A percentile compares a stretch with the other conserved stretches of the same genome.
These are phyloP conservation scores for Penicillium janthinellum DNA, from an alignment of 2,329 filamentous ascomycete species.

Conservation along the genomic window DNA sequence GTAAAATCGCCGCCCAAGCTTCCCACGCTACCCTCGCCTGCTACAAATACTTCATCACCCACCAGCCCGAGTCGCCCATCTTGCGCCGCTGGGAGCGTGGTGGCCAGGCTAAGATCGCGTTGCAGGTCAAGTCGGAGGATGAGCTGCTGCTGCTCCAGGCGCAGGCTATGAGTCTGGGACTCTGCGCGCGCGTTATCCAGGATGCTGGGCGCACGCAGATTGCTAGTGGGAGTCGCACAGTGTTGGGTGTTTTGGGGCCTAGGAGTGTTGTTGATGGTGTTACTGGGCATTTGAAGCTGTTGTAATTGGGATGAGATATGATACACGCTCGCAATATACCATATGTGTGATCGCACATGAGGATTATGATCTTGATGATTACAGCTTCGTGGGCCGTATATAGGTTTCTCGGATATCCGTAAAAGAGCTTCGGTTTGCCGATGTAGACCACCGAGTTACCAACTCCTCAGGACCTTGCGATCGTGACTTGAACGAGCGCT, in stretches of 20 bases:
- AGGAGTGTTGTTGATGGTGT: constrained; percentile 85
- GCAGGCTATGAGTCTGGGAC: constrained; percentile 76
- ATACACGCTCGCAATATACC: not conserved
- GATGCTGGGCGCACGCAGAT: constrained; percentile 99
- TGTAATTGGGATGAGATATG: constrained; percentile 53
- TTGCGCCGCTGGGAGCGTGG: constrained; percentile 81
- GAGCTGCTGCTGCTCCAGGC: constrained; percentile 74
- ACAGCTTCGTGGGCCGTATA: not conserved
- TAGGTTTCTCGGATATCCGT: not conserved
- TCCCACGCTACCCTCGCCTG: constrained; percentile 95
- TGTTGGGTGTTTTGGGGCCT: constrained; percentile 80
- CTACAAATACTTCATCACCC: constrained; percentile 77
- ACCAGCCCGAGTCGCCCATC: constrained; percentile 59
- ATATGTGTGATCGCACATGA: constrained; percentile 14
- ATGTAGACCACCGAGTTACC: not conserved
- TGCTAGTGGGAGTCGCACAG: constrained; percentile 86
- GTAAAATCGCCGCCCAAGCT: constrained; percentile 96
- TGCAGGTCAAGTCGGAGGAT: constrained; percentile 85
- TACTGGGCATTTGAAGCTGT: constrained; percentile 79
- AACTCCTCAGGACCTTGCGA: not conserved
- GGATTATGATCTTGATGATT: constrained; percentile 23
- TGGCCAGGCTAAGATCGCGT: constrained; percentile 90
- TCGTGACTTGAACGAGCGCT: not conserved
- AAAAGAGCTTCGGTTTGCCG: not conserved
- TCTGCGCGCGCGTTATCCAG: constrained; percentile 86